These are phyloP conservation scores for Trypanosoma vivax DNA, from an alignment of 208 protist genomes.

Conservation along the genomic window DNA sequence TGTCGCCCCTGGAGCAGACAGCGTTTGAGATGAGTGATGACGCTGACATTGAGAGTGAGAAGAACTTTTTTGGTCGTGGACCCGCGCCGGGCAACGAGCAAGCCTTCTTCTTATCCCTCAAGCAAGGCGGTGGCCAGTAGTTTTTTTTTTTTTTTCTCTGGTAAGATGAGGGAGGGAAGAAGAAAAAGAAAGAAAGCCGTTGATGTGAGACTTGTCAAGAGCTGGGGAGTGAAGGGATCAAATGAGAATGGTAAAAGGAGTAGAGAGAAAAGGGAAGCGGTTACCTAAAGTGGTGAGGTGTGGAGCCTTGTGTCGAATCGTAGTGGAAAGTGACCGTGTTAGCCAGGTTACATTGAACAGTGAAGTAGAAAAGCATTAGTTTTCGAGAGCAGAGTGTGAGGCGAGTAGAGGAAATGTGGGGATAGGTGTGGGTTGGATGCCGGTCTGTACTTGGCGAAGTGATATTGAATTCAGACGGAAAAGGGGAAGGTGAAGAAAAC, in stretches of 20 bases:
- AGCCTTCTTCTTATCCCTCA: conserved; percentile 69
- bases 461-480: too few relatives aligned
- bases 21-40: conserved; percentile 88
- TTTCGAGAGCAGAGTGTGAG: too few relatives aligned
- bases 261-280: too few relatives aligned
- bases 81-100: conserved; percentile 77
- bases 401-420: too few relatives aligned
- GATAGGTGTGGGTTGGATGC: too few relatives aligned
- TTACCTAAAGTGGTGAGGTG: too few relatives aligned
- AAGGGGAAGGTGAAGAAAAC: too few relatives aligned
- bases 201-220: background rate
- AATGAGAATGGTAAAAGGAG: background rate
- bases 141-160: background rate
- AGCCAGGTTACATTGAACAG: too few relatives aligned
- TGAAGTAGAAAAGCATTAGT: too few relatives aligned
- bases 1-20: conserved; percentile 60
- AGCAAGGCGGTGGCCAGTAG: conserved; percentile 1
- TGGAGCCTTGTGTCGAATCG: too few relatives aligned
- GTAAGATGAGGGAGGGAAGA: background rate
- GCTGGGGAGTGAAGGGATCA: background rate
- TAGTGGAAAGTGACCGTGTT: too few relatives aligned
- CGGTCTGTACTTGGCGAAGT: too few relatives aligned
- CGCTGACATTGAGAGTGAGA: conserved; percentile 76
- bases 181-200: background rate
- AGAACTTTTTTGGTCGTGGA: conserved; percentile 71